These are phyloP conservation scores for Sporisorium sorghi DNA, from an alignment of 1,284 basidiomycete genomes.

Conservation along the genomic window DNA sequence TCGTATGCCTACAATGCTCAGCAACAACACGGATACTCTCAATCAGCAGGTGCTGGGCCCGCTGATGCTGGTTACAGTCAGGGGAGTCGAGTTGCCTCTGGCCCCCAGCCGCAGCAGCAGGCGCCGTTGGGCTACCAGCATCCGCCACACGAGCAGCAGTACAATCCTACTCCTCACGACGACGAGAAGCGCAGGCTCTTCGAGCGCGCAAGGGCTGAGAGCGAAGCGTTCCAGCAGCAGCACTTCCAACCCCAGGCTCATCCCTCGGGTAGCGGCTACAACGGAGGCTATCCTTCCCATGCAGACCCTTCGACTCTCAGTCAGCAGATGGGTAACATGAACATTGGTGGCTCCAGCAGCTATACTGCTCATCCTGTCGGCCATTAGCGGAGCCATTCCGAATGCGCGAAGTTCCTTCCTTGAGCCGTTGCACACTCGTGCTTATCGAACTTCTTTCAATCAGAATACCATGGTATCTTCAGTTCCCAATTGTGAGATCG, in stretches of 20 bases:
- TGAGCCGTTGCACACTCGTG: too few species aligned
- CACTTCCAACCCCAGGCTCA: conserved; percentile 33
- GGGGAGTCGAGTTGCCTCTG: conserved; percentile 9
- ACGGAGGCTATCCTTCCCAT: conserved; percentile 23
- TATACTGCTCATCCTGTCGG: conserved; percentile 32
- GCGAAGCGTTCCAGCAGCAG: conserved; percentile 62
- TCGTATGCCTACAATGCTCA: conserved; percentile 47
- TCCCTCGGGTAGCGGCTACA: conserved; percentile 18
- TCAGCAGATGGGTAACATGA: conserved; percentile 38
- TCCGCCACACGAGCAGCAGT: conserved; percentile 27
- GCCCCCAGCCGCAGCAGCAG: conserved; percentile 23
- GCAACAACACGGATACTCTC: conserved; percentile 27
- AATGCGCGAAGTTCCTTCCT: background rate
- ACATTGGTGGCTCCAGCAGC: conserved; percentile 28
- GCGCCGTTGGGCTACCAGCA: conserved; percentile 14
- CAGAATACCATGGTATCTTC: background rate
- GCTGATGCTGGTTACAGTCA: conserved; percentile 15
- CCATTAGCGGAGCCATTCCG: conserved; percentile 6
- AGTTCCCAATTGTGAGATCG: too few species aligned
- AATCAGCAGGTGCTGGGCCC: conserved; percentile 5
- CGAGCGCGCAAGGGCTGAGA: conserved; percentile 61
- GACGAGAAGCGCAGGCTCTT: conserved; percentile 65
- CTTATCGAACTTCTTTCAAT: background rate
- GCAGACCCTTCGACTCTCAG: conserved; percentile 23
- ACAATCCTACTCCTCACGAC: conserved; percentile 47